Percentiles rank a stretch among this genome's conserved stretches.
phyloP scores from a whole-genome alignment of 305 asterid genomes.

The Fraxinus sp. region DNA sequence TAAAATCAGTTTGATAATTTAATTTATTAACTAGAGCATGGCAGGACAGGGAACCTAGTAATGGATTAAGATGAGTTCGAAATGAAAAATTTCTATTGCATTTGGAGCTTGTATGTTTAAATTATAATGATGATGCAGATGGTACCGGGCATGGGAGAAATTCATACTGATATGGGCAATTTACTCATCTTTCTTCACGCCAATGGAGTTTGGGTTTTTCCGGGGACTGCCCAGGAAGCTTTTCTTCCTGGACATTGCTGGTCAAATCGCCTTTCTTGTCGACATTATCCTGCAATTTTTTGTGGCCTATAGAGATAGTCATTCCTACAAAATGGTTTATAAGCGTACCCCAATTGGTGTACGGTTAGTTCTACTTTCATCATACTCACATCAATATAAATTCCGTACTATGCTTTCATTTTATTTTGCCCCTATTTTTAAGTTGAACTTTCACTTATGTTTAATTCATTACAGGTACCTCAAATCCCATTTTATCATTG shows the following conservation, averaged over 20 bases:
- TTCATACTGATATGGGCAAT: conserved; percentile 87
- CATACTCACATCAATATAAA: not conserved
- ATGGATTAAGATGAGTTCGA: not conserved
- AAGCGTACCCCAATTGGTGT: conserved; percentile 59
- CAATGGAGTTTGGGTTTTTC: conserved; percentile 89
- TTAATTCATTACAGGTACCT: conserved; percentile 53
- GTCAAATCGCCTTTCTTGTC: conserved; percentile 71
- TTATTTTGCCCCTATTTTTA: not conserved
- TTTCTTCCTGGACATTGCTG: conserved; percentile 66
- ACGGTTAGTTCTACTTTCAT: conserved; percentile 45
- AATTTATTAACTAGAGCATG: not conserved
- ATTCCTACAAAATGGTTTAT: conserved; percentile 70
- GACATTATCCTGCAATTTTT: conserved; percentile 74
- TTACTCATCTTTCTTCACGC: conserved; percentile 84
- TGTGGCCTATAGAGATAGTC: conserved; percentile 74
- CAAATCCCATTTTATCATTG: conserved; percentile 62
- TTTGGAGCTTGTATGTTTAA: not conserved
- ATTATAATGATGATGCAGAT: conserved; percentile 51
- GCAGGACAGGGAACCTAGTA: not conserved
- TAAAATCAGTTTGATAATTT: not conserved
- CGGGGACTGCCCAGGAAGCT: conserved; percentile 78
- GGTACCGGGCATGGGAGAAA: conserved; percentile 80
- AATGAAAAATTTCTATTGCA: not conserved
- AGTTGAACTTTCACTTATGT: not conserved
- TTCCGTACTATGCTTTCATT: not conserved